Base-by-base conservation (phyloP, 2,329 filamentous ascomycete species). In the Verticillium albo-atrum region DNA sequence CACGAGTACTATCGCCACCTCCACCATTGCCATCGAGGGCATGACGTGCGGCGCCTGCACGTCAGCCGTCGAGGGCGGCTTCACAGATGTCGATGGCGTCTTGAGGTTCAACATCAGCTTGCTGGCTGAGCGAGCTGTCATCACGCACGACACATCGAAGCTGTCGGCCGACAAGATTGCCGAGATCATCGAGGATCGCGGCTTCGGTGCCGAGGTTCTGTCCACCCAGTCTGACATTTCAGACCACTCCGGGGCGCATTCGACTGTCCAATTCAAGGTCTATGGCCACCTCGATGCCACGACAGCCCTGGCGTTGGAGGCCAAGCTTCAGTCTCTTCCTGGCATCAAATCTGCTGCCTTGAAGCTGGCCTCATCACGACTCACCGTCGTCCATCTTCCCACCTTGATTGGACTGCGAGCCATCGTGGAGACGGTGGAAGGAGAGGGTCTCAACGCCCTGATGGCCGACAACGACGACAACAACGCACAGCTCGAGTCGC, bases 21-120 rank as follows among this genome's bases (percentile, higher is more conserved):
- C 93, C 0, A 98, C 93, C 0, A 82, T 99, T 20, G 87, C 90
- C 4, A 91, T 99, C 58, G 91, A 95, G 66, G 95, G 95, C 56
- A 99, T 99, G 95, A 99, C 95, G 1, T 98, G 95, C 71, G 94
- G 94, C 25, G 92, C 95, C 50, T 99, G 95, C 74, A 98, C 95
- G 0, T 94, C 94, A 1, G 92, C 94, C 6, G 87, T 98, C 2
- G 91, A 97, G 69, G 83, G 85, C 56, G 92, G 90, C 3, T 95
- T 99, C 75, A 85, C 86, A 65, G 85, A 83, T 63, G 75, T 94
- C 2, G 86, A 90, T 10, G 95, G 95, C 25, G 74, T 98, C 17
- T 71, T 92, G 59, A 91, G 92, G 65, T 97, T 98, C 79, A 97
- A 97, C 70, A 96, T 99, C 72, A 97, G 92, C 74, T 79, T 99